Conservation (phyloP, 108 stramenopile species). For the Nannochloropsis salina region DNA sequence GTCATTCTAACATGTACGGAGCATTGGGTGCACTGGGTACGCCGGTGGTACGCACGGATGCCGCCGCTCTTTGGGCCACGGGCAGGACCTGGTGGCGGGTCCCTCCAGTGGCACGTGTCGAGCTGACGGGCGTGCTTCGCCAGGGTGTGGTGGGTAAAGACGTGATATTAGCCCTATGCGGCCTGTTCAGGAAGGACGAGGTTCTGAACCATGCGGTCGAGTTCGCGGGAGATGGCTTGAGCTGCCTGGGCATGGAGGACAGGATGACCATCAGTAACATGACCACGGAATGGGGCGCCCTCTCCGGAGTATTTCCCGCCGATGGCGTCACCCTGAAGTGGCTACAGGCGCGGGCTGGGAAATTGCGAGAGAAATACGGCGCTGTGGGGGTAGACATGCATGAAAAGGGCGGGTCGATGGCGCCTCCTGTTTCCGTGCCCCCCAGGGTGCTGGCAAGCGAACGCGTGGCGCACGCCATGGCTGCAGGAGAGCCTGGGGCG, state of each 20-base stretch:
- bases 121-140: not conserved
- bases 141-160: not conserved
- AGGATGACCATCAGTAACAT: not conserved
- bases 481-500: not conserved
- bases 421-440: not conserved
- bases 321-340: not conserved
- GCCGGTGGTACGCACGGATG: conserved; percentile 15
- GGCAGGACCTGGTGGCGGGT: conserved; percentile 3
- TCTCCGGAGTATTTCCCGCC: not conserved
- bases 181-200: not conserved
- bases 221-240: not conserved
- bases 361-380: not conserved
- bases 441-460: not conserved
- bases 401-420: too few relatives aligned
- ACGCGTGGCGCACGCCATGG: not conserved
- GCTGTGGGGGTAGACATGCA: not conserved
- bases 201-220: conserved; percentile 13
- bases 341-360: not conserved
- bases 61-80: not conserved
- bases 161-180: conserved; percentile 2
- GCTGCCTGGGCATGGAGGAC: not conserved
- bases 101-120: not conserved
- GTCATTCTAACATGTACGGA: conserved; percentile 15
- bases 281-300: not conserved
- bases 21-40: not conserved